phyloP scores from a whole-genome alignment of 371 early-diverging fungal species.

The Mucor piriformis region DNA sequence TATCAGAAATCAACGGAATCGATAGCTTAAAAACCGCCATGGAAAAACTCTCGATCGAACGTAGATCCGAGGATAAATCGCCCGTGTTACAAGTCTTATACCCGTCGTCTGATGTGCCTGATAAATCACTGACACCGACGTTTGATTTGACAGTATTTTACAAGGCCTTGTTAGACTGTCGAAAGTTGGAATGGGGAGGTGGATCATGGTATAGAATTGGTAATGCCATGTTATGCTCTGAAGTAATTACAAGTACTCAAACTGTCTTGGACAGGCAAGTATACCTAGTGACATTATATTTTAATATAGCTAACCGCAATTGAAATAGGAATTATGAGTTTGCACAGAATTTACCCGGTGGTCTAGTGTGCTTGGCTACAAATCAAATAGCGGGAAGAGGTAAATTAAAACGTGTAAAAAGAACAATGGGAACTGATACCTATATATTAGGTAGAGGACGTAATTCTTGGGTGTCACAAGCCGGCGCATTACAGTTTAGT shows the following conservation, averaged over 20 bases:
- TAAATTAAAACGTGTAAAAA: constrained; percentile 6
- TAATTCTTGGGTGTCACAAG: constrained; percentile 92
- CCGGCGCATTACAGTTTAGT: constrained; percentile 86
- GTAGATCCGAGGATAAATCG: constrained; percentile 15
- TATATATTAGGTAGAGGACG: constrained; percentile 61
- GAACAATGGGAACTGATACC: constrained; percentile 9
- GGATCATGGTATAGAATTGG: constrained; percentile 60
- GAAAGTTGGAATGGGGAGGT: constrained; percentile 28
- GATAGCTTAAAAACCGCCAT: background rate
- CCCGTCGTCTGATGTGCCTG: constrained; percentile 7
- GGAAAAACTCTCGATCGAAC: constrained; percentile 7
- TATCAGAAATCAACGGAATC: constrained; percentile 2
- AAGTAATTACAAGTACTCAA: constrained; percentile 84
- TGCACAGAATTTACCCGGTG: constrained; percentile 65
- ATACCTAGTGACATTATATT: background rate
- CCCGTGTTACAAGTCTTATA: constrained; percentile 19
- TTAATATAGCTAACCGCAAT: background rate
- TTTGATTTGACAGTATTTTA: constrained; percentile 34
- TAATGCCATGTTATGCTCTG: constrained; percentile 70
- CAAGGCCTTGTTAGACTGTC: constrained; percentile 26
- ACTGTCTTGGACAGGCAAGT: constrained; percentile 80
- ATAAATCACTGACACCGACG: constrained; percentile 14
- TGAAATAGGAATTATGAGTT: constrained; percentile 65
- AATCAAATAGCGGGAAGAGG: constrained; percentile 82
- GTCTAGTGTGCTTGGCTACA: constrained; percentile 75